phyloP scores from a whole-genome alignment of 2,329 filamentous ascomycete species.

The Monosporascus sp. region DNA sequence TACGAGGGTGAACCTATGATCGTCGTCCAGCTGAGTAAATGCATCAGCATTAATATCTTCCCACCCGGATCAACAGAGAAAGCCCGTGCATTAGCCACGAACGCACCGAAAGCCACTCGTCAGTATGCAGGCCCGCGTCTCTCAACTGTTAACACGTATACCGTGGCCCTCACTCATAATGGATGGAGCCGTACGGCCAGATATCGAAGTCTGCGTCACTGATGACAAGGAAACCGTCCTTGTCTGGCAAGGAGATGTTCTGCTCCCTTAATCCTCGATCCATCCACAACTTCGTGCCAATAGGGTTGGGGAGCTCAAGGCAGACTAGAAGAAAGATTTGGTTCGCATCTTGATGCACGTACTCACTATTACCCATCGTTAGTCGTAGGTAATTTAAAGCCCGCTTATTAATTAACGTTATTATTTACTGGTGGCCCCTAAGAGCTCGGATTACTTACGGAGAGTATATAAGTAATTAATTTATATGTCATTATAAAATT shows the following conservation, averaged over 20 bases:
- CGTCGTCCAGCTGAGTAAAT: no score
- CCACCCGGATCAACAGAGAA: not conserved
- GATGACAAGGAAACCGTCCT: not conserved
- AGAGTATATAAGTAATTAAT: no score
- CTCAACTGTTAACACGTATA: not conserved
- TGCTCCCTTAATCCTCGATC: not conserved
- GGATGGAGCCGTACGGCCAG: not conserved
- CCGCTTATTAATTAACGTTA: no score
- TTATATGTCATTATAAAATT: no score
- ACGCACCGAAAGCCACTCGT: not conserved
- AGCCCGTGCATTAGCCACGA: not conserved
- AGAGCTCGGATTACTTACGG: no score
- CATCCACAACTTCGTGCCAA: not conserved
- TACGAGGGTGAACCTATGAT: no score
- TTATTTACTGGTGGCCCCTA: no score
- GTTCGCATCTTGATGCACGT: not conserved
- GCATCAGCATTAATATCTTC: not conserved
- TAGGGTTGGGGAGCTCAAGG: not conserved
- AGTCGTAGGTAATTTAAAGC: no score
- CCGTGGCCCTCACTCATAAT: not conserved
- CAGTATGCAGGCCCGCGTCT: not conserved
- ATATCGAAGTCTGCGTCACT: not conserved
- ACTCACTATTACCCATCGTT: not conserved
- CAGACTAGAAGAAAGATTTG: not conserved
- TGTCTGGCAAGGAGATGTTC: not conserved